Base-by-base conservation (phyloP, 169 alveolate genomes). In the Ichthyophthirius multifiliis region DNA sequence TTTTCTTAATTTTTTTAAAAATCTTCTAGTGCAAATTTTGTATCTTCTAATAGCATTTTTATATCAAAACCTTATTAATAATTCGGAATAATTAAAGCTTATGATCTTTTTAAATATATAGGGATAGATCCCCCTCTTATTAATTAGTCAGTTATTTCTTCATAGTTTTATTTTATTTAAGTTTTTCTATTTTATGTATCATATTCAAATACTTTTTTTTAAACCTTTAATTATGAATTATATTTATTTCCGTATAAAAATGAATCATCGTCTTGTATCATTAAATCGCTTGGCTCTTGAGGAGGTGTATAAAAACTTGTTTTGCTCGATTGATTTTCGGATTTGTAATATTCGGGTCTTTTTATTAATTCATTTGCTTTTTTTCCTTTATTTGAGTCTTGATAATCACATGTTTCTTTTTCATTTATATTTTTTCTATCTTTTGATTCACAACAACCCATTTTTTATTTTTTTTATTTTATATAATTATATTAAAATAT, bases 381-480 rank as follows among this genome's bases (percentile, higher is more conserved):
- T 27, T 1, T 27, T 55, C 13, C 4, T 0, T 1, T 6, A 12
- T 55, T 27, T 55, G 32, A 15, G 34, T 55, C 5, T 18, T 20
- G 71, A 27, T 27, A 1, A 27, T 20, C 71, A 27, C 39, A 47
- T 13, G 13, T 5, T 13, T 55, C 31, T 9, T 55, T 55, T 27
- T 16, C 13, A 55, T 55, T 39, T 20, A 27, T 55, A 55, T 55
- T 39, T 27, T 55, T 55, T 23, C 71, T 55, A 10, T 55, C 71
- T 23, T 55, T 55, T 6, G 71, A 55, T 10, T 55, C 71, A 55
- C 71, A 55, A 23, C 71, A 55, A 12, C 71, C 71, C 71, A 55
- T 55, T 5, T 4, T n/a, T n/a, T n/a, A n/a, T n/a, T n/a, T n/a
- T n/a, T n/a, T n/a, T n/a, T n/a, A 1, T 23, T 23, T 55, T 6